Conservation (phyloP, 805 yeast genomes). For the Tanozyma kutaoensis region DNA sequence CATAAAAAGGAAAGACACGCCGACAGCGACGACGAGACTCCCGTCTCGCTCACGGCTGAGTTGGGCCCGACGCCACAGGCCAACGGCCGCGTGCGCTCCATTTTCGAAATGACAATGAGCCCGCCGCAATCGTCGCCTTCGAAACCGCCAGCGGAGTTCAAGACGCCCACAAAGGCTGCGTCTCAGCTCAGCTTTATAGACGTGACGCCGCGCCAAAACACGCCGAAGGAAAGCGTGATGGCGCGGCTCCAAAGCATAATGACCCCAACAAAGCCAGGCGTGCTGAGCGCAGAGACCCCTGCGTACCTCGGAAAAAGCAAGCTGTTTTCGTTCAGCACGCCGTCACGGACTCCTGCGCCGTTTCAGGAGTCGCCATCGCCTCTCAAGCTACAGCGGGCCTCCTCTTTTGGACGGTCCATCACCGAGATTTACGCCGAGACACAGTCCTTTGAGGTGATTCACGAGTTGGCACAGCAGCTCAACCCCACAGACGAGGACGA, state of each 20-base stretch:
- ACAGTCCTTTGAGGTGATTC: no score
- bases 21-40: no score
- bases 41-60: conserved; percentile 15
- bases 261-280: background rate
- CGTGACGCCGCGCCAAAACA: conserved; percentile 6
- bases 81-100: conserved; percentile 60
- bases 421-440: no score
- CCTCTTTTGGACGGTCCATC: conserved; percentile 6
- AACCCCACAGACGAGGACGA: no score
- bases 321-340: conserved; percentile 4
- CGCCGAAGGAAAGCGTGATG: background rate
- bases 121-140: conserved; percentile 32
- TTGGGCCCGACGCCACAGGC: conserved; percentile 85
- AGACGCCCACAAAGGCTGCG: conserved; percentile 20
- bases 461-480: no score
- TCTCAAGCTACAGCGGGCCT: conserved; percentile 19
- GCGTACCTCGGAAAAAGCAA: conserved; percentile 6
- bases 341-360: background rate
- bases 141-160: conserved; percentile 12
- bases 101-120: conserved; percentile 44
- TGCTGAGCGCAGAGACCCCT: conserved; percentile 4
- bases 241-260: background rate
- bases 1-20: background rate
- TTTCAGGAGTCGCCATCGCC: conserved; percentile 36
- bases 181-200: conserved; percentile 4